These are phyloP conservation scores for Fallopia convolvulus DNA, from an alignment of 148 eudicot genomes.

Conservation along the genomic window DNA sequence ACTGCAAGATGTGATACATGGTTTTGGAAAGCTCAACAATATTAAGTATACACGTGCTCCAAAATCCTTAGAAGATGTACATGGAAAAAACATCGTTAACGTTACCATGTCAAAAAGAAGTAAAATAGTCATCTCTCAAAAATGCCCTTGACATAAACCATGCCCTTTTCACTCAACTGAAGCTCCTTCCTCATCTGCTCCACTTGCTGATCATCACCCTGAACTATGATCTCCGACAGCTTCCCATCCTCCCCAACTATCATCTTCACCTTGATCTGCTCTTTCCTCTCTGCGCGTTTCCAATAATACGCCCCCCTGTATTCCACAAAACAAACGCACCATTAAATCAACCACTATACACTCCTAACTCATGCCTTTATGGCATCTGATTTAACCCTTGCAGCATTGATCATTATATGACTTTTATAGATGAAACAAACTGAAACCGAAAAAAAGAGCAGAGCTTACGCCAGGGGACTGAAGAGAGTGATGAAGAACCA, in stretches of 20 bases:
- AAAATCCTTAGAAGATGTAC: neutral
- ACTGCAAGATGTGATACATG: neutral
- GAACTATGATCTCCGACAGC: slow-evolving; percentile 67
- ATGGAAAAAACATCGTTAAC: neutral
- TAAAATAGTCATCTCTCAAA: slow-evolving; percentile 45
- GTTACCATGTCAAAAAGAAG: neutral
- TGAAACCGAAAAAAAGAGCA: neutral
- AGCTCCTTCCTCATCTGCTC: slow-evolving; percentile 85
- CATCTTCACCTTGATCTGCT: slow-evolving; percentile 90
- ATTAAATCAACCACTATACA: neutral
- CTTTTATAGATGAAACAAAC: neutral
- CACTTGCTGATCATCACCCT: slow-evolving; percentile 85
- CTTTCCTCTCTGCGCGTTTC: slow-evolving; percentile 79
- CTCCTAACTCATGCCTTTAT: neutral
- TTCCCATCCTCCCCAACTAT: slow-evolving; percentile 68
- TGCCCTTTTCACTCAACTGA: slow-evolving; percentile 75
- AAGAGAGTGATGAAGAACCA: slow-evolving; percentile 77
- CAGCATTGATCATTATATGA: neutral
- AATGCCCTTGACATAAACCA: slow-evolving; percentile 92
- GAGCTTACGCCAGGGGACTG: slow-evolving; percentile 86
- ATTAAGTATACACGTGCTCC: neutral
- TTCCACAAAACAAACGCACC: neutral
- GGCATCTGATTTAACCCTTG: too few relatives aligned
- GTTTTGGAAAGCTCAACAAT: neutral
- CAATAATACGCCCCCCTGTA: slow-evolving; percentile 83